Conservation (phyloP, 768 basidiomycete species). For the Kwoniella newhampshirensis region DNA sequence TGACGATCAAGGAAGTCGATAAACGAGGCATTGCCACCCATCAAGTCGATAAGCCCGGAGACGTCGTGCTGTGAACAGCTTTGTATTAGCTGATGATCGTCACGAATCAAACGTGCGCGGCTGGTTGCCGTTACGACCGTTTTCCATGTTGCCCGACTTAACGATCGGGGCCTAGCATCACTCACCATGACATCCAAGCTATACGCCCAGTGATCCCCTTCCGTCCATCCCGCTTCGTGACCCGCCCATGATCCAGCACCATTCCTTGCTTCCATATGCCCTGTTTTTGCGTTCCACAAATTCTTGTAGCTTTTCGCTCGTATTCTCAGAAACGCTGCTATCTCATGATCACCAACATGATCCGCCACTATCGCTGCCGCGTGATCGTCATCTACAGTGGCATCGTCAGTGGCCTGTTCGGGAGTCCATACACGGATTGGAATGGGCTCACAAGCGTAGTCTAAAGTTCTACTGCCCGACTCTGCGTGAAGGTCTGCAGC, state of each 20-base stretch:
- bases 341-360: conserved; percentile 59
- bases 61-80: conserved; percentile 64
- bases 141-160: too few species aligned
- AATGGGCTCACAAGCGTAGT: conserved; percentile 66
- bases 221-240: conserved; percentile 69
- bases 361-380: conserved; percentile 67
- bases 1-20: conserved; percentile 58
- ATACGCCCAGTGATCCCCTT: conserved; percentile 76
- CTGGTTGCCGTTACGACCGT: too few species aligned
- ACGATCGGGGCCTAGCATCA: too few species aligned
- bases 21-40: conserved; percentile 68
- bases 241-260: conserved; percentile 56
- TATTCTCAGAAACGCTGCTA: conserved; percentile 60
- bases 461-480: conserved; percentile 72
- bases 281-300: conserved; percentile 67
- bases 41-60: conserved; percentile 62
- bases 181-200: conserved; percentile 64
- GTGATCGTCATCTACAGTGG: conserved; percentile 68
- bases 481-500: conserved; percentile 77
- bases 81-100: too few species aligned
- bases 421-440: background rate
- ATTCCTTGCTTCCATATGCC: conserved; percentile 80
- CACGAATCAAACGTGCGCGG: too few species aligned
- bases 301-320: conserved; percentile 64
- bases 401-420: background rate